These are phyloP conservation scores for Cicer chorassanicum DNA, from an alignment of 306 rosid species.

Conservation along the genomic window DNA sequence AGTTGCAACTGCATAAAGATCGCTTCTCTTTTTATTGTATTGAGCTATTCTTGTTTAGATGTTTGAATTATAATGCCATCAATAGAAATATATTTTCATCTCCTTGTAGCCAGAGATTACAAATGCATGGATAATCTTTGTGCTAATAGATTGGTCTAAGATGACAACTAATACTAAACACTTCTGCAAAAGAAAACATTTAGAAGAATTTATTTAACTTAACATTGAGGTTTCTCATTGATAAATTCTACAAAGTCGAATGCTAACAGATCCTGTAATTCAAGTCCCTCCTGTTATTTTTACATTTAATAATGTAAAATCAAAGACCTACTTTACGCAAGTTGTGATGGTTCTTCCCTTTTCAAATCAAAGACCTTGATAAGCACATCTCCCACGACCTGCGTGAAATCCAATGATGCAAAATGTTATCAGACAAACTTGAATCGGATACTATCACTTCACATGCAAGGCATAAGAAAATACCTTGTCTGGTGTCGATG, in stretches of 20 bases:
- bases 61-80: background rate
- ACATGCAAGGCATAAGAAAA: conserved; percentile 20
- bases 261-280: conserved; percentile 31
- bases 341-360: conserved; percentile 76
- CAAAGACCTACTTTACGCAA: conserved; percentile 47
- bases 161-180: conserved; percentile 5
- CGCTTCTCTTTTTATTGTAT: background rate
- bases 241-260: conserved; percentile 3
- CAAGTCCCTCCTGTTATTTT: conserved; percentile 29
- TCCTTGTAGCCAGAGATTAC: conserved; percentile 1
- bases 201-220: background rate
- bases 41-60: background rate
- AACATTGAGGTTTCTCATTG: conserved; percentile 26
- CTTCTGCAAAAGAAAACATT: background rate
- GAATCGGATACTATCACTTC: background rate
- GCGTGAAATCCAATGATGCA: conserved; percentile 12
- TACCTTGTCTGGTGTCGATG: conserved; percentile 99
- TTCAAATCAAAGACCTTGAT: conserved; percentile 81
- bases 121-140: background rate
- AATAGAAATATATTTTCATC: background rate
- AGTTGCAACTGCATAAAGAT: conserved; percentile 30
- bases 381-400: conserved; percentile 90
- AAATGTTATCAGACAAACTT: background rate
- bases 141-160: background rate
- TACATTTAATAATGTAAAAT: conserved; percentile 40